phyloP scores from a whole-genome alignment of 2,329 filamentous ascomycete species.

The Nigrograna mackinnonii region DNA sequence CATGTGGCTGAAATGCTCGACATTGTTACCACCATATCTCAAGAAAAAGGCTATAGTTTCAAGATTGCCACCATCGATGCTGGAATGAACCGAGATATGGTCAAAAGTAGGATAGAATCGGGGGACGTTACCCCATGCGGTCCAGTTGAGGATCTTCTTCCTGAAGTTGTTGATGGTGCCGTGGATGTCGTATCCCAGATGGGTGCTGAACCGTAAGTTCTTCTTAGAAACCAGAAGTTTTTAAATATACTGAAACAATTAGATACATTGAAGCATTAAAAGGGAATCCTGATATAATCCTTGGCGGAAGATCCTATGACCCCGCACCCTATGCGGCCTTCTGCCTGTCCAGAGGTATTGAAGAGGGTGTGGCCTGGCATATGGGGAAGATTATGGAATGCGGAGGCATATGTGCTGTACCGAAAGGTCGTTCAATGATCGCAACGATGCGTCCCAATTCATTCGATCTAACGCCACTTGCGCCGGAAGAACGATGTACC shows the following conservation, averaged over 20 bases:
- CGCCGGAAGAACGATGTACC: constrained; percentile 46
- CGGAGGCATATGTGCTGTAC: constrained; percentile 48
- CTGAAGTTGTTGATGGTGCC: constrained; percentile 40
- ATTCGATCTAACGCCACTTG: constrained; percentile 51
- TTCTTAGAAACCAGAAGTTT: neutral
- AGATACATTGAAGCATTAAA: constrained; percentile 42
- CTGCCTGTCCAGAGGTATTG: constrained; percentile 2
- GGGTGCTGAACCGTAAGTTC: constrained; percentile 42
- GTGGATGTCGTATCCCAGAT: constrained; percentile 47
- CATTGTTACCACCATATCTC: constrained; percentile 43
- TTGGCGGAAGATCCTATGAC: constrained; percentile 40
- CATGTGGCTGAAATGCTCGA: constrained; percentile 47
- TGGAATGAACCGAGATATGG: neutral
- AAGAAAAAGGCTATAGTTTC: constrained; percentile 4
- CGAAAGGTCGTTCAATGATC: constrained; percentile 48
- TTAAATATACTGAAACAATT: neutral
- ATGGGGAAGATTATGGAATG: constrained; percentile 61
- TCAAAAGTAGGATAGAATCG: neutral
- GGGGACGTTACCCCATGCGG: constrained; percentile 1
- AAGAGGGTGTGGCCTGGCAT: constrained; percentile 27
- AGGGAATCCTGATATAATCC: constrained; percentile 44
- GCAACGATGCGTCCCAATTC: constrained; percentile 46
- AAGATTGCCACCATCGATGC: constrained; percentile 2
- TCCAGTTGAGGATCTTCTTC: constrained; percentile 42
- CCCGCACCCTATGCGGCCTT: constrained; percentile 7